Conservation (phyloP, 805 yeast genomes). For the Candida maesae region DNA sequence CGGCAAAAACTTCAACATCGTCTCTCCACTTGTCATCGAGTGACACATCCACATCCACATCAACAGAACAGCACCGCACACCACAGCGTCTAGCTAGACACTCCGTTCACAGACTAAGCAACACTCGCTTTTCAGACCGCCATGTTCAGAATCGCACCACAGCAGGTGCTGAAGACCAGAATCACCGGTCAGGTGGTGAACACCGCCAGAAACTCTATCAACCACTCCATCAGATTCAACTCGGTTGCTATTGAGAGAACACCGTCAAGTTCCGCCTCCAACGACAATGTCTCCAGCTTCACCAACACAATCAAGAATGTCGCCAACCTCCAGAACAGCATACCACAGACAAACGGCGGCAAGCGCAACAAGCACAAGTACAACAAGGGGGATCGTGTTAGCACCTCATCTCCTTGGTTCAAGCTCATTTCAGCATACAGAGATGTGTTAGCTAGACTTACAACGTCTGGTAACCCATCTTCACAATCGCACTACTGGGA, state of each 20-base stretch:
- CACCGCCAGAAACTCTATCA: conserved; percentile 35
- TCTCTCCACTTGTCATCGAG: no score
- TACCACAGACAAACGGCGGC: conserved; percentile 8
- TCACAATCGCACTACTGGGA: conserved; percentile 48
- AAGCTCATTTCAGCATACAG: conserved; percentile 50
- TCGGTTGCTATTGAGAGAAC: conserved; percentile 32
- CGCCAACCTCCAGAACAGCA: conserved; percentile 20
- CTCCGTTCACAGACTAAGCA: no score
- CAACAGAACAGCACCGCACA: no score
- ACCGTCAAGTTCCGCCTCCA: conserved; percentile 20
- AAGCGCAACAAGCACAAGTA: conserved; percentile 15
- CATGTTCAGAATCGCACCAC: conserved; percentile 25
- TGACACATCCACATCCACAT: conserved; percentile 1
- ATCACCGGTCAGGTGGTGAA: conserved; percentile 37
- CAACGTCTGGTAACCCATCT: conserved; percentile 33
- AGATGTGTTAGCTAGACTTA: conserved; percentile 40
- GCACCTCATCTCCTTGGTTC: conserved; percentile 40
- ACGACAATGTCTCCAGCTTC: conserved; percentile 21
- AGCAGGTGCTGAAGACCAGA: conserved; percentile 31
- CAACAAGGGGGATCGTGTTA: conserved; percentile 24
- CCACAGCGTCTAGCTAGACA: no score
- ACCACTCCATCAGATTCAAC: conserved; percentile 36
- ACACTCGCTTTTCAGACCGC: not conserved
- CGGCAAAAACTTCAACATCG: no score
- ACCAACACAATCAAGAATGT: conserved; percentile 30